Evolutionary conservation across 2,329 filamentous ascomycete genomes (phyloP).

Genomic region (Pestalotiopsis sp.): DNA sequence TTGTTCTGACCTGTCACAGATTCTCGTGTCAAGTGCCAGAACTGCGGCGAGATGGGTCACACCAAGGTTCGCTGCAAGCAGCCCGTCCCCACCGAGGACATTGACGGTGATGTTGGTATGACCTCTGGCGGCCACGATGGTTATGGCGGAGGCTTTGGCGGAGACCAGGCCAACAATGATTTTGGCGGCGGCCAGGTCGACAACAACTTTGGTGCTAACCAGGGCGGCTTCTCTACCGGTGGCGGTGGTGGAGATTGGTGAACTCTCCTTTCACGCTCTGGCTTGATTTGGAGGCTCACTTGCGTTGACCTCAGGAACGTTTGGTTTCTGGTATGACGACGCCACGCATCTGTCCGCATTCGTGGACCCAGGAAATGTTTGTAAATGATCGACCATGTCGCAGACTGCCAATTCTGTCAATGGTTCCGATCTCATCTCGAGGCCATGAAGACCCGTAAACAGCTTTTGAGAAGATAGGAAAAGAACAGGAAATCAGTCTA

Average conservation of each 20-base stretch:
- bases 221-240: not conserved
- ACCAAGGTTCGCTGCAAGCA: constrained; percentile 42
- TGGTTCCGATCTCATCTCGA: not conserved
- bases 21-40: constrained; percentile 59
- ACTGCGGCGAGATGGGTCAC: constrained; percentile 55
- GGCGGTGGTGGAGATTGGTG: not conserved
- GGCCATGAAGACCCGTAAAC: not conserved
- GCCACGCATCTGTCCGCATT: not conserved
- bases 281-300: not conserved
- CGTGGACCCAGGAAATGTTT: not conserved
- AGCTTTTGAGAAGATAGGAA: not conserved
- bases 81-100: constrained; percentile 28
- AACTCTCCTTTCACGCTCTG: not conserved
- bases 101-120: constrained; percentile 10
- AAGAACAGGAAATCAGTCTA: not conserved
- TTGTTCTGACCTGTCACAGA: constrained; percentile 33
- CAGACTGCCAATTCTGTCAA: not conserved
- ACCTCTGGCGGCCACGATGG: not conserved
- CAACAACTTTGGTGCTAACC: not conserved
- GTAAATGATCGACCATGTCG: not conserved
- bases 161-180: not conserved
- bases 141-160: constrained; percentile 9
- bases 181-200: not conserved
- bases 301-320: not conserved
- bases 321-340: not conserved